These are phyloP conservation scores for Diplogelasinospora grovesii DNA, from an alignment of 495 filamentous ascomycete genomes.

Conservation along the genomic window DNA sequence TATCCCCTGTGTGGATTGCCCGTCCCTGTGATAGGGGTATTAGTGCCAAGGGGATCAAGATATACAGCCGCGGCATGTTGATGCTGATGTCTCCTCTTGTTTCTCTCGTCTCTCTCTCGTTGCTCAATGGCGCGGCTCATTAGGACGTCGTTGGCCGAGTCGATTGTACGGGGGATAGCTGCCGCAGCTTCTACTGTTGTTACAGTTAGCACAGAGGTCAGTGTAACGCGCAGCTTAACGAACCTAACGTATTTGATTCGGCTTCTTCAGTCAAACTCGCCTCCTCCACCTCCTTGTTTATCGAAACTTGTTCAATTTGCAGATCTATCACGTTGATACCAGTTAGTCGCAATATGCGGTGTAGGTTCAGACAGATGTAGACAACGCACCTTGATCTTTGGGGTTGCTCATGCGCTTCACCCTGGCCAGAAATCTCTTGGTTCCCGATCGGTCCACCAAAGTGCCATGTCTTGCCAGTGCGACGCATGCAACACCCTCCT, in stretches of 20 bases:
- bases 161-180: slow-evolving; percentile 6
- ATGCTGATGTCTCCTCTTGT: neutral
- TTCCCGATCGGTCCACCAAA: slow-evolving; percentile 29
- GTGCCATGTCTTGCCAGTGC: slow-evolving; percentile 38
- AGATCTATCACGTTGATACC: too few species aligned
- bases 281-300: too few species aligned
- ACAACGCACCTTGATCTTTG: slow-evolving; percentile 12
- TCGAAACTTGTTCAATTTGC: too few species aligned
- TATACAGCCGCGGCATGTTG: neutral
- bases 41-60: too few species aligned
- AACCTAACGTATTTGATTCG: too few species aligned
- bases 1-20: too few species aligned
- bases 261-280: too few species aligned
- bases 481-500: slow-evolving; percentile 41
- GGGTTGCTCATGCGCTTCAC: slow-evolving; percentile 22
- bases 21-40: too few species aligned
- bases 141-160: slow-evolving; percentile 9
- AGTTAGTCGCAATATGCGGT: too few species aligned
- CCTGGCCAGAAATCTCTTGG: slow-evolving; percentile 26
- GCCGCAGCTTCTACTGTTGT: too few species aligned
- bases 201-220: too few species aligned
- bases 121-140: slow-evolving; percentile 15
- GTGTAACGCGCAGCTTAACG: too few species aligned
- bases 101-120: slow-evolving; percentile 11
- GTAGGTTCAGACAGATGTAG: neutral